Percentiles rank a stretch among this genome's conserved stretches.
Evolutionary conservation across 768 basidiomycete species (phyloP).

Genomic region (Boletus eberwhitei): DNA sequence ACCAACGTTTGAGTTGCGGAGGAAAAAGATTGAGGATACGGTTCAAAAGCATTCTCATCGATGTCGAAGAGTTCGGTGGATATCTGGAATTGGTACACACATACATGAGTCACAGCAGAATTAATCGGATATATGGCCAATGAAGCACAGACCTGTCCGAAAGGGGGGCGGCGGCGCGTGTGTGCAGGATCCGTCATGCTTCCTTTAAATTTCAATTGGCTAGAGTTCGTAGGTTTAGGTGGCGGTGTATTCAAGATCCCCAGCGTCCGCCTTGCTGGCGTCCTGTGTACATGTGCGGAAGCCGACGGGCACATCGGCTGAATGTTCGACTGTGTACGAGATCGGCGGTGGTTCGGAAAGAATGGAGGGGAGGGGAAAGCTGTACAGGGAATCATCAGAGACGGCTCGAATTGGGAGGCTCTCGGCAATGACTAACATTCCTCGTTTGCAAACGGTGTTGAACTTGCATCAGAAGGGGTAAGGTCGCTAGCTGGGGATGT

Average conservation of each 20-base stretch:
- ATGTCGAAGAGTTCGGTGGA: slow-evolving; percentile 67
- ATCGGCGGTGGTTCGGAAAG: slow-evolving; percentile 51
- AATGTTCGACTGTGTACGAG: slow-evolving; percentile 55
- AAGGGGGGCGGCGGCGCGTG: slow-evolving; percentile 38
- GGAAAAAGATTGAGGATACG: slow-evolving; percentile 40
- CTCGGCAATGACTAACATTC: slow-evolving; percentile 40
- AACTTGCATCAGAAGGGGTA: slow-evolving; percentile 47
- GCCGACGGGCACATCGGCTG: slow-evolving; percentile 34
- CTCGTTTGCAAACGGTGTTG: slow-evolving; percentile 45
- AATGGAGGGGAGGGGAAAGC: slow-evolving; percentile 60
- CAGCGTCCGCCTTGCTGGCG: slow-evolving; percentile 35
- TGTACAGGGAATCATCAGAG: slow-evolving; percentile 28
- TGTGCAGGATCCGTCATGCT: slow-evolving; percentile 70
- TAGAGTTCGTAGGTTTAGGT: slow-evolving; percentile 54
- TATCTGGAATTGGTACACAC: slow-evolving; percentile 31
- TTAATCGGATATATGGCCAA: slow-evolving; percentile 8
- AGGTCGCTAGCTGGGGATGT: slow-evolving; percentile 51
- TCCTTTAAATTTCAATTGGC: slow-evolving; percentile 62
- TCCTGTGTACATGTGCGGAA: slow-evolving; percentile 28
- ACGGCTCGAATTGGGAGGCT: slow-evolving; percentile 13
- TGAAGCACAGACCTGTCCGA: slow-evolving; percentile 37
- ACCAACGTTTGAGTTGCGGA: slow-evolving; percentile 33
- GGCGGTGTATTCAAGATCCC: slow-evolving; percentile 55
- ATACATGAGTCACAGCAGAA: slow-evolving; percentile 14
- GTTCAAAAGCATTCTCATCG: slow-evolving; percentile 65